Conservation (phyloP, 1,139 yeast species). For the Yarrowia galli region DNA sequence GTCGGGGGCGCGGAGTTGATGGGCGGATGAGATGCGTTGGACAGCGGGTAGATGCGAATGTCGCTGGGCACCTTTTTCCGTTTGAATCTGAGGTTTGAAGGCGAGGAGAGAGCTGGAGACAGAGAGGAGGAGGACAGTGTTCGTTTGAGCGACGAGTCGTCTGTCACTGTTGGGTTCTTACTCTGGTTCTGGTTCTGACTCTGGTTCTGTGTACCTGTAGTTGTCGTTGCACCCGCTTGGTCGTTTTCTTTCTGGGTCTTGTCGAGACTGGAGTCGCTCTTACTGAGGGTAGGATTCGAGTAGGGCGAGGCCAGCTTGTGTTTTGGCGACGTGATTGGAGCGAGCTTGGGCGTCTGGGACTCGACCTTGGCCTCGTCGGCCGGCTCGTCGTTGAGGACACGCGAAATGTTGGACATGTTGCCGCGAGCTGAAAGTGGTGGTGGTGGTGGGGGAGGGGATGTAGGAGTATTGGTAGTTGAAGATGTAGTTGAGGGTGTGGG, state of each 20-base stretch:
- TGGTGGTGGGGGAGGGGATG: slow-evolving; percentile 4
- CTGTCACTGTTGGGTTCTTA: not conserved
- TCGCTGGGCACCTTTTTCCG: slow-evolving; percentile 33
- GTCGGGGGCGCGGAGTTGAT: slow-evolving; percentile 35
- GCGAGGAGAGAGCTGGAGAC: slow-evolving; percentile 27
- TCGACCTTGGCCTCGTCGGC: slow-evolving; percentile 24
- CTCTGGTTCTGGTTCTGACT: not conserved
- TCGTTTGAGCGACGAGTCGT: slow-evolving; percentile 8
- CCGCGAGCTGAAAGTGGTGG: not conserved
- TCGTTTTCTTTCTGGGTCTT: not conserved
- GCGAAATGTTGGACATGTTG: slow-evolving; percentile 34
- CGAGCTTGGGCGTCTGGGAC: slow-evolving; percentile 24
- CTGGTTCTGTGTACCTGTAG: not conserved
- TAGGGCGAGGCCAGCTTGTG: slow-evolving; percentile 23
- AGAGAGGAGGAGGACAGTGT: slow-evolving; percentile 24
- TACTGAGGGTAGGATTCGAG: slow-evolving; percentile 16
- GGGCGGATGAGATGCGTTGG: slow-evolving; percentile 16
- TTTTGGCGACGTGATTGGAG: slow-evolving; percentile 30
- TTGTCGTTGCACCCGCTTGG: not conserved
- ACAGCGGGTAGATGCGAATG: slow-evolving; percentile 33
- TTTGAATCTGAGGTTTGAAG: slow-evolving; percentile 32
- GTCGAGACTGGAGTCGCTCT: slow-evolving; percentile 19
- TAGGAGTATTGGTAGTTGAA: too few relatives aligned
- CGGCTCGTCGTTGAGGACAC: slow-evolving; percentile 37
- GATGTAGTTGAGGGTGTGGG: too few relatives aligned